Conservation (phyloP, 2,329 filamentous ascomycete species). For the Zymoseptoria crescenta region DNA sequence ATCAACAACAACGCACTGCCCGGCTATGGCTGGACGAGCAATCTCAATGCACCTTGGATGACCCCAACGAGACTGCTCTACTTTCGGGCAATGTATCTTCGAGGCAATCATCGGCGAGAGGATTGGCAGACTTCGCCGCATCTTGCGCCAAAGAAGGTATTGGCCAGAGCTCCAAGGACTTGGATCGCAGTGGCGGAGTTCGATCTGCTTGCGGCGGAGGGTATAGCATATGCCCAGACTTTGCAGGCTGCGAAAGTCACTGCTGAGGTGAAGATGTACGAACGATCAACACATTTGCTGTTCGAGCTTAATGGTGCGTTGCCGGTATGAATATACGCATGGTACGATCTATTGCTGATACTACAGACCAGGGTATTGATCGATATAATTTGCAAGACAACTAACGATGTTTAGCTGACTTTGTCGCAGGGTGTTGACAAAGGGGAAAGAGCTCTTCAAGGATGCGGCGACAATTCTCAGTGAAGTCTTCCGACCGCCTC, state of each 20-base stretch:
- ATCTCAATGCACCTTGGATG: slow-evolving; percentile 15
- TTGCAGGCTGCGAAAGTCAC: slow-evolving; percentile 9
- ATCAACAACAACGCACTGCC: slow-evolving; percentile 14
- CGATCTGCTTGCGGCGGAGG: slow-evolving; percentile 15
- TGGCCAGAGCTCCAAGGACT: slow-evolving; percentile 12
- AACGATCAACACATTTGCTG: slow-evolving; percentile 14
- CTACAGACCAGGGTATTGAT: not conserved
- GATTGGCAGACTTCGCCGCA: slow-evolving; percentile 17
- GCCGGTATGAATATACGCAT: not conserved
- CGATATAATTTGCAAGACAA: not conserved
- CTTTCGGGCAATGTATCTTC: slow-evolving; percentile 16
- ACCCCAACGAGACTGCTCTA: slow-evolving; percentile 13
- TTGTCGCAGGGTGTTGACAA: slow-evolving; percentile 3
- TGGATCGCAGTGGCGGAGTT: slow-evolving; percentile 17
- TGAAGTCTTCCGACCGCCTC: slow-evolving; percentile 10
- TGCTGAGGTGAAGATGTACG: slow-evolving; percentile 13
- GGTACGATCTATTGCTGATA: not conserved
- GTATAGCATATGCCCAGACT: slow-evolving; percentile 11
- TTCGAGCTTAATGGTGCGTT: slow-evolving; percentile 11
- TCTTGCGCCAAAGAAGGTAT: slow-evolving; percentile 12
- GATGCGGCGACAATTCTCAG: slow-evolving; percentile 13
- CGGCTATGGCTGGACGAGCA: slow-evolving; percentile 14
- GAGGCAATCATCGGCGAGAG: slow-evolving; percentile 7
- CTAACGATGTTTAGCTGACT: not conserved
- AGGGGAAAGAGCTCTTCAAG: slow-evolving; percentile 14